Conservation (phyloP, 352 stramenopile genomes). For the Peronospora destructor region DNA sequence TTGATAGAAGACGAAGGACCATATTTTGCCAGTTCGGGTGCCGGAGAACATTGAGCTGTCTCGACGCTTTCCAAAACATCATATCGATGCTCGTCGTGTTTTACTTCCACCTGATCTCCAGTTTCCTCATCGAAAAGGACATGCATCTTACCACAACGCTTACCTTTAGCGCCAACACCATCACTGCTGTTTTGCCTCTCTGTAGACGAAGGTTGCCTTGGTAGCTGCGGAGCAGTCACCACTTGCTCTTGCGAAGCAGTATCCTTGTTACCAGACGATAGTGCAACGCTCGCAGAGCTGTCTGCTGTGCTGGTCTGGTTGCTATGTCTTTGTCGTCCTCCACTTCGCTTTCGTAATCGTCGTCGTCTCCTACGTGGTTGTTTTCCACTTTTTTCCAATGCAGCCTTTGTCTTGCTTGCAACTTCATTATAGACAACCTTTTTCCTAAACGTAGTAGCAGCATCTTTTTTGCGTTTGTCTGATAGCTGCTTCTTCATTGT, state of each 20-base stretch:
- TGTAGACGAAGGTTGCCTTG: conserved; percentile 1
- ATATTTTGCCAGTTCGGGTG: conserved; percentile 48
- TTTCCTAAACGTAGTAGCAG: neutral
- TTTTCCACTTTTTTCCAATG: conserved; percentile 6
- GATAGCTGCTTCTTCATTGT: neutral
- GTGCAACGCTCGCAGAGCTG: neutral
- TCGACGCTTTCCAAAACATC: neutral
- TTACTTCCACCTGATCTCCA: conserved; percentile 16
- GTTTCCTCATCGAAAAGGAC: conserved; percentile 37
- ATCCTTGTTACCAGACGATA: neutral
- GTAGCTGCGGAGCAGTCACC: neutral
- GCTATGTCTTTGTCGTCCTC: conserved; percentile 8
- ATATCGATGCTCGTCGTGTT: conserved; percentile 4
- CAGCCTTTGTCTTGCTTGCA: conserved; percentile 12
- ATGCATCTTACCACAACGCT: conserved; percentile 26
- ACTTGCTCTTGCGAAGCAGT: conserved; percentile 2
- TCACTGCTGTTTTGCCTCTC: neutral
- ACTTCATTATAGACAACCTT: conserved; percentile 1
- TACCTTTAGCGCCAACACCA: conserved; percentile 8
- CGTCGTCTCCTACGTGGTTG: conserved; percentile 20
- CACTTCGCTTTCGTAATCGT: conserved; percentile 23
- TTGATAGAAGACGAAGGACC: conserved; percentile 30
- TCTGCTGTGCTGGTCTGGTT: conserved; percentile 6
- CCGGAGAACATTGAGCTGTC: conserved; percentile 3
- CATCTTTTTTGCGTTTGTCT: neutral